Conservation (phyloP, 768 basidiomycete genomes). For the Russula earlei region DNA sequence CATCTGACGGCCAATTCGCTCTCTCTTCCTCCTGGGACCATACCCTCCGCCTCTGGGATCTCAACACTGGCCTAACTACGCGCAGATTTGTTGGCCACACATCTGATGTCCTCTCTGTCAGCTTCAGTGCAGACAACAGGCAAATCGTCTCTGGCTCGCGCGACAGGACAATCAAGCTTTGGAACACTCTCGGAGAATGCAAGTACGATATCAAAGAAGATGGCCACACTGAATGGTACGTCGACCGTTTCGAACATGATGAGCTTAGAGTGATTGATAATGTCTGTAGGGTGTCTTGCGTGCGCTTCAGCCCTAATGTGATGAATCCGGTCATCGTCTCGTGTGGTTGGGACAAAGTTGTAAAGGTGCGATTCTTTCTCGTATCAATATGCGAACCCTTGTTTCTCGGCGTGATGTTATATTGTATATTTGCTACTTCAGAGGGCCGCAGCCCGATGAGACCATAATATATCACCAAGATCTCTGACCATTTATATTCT, state of each 20-base stretch:
- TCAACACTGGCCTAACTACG: slow-evolving; percentile 94
- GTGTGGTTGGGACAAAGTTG: slow-evolving; percentile 99
- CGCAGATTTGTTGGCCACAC: slow-evolving; percentile 97
- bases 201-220: slow-evolving; percentile 99
- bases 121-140: slow-evolving; percentile 99
- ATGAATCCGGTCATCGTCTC: slow-evolving; percentile 98
- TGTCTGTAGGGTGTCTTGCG: slow-evolving; percentile 83
- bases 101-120: slow-evolving; percentile 96
- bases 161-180: slow-evolving; percentile 96
- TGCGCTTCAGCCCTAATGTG: slow-evolving; percentile 97
- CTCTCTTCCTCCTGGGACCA: slow-evolving; percentile 99
- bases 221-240: slow-evolving; percentile 89
- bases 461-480: slow-evolving; percentile 57
- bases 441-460: slow-evolving; percentile 35
- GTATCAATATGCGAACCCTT: not conserved
- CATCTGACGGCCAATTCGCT: slow-evolving; percentile 98
- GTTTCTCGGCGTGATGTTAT: slow-evolving; percentile 33
- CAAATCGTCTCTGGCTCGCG: slow-evolving; percentile 99
- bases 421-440: slow-evolving; percentile 27
- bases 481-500: slow-evolving; percentile 39
- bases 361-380: slow-evolving; percentile 63
- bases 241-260: not conserved
- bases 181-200: slow-evolving; percentile 99
- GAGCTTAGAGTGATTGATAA: not conserved
- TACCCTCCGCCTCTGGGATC: slow-evolving; percentile 98